phyloP scores from a whole-genome alignment of 2,329 filamentous ascomycete species.

The Apiospora hydei region DNA sequence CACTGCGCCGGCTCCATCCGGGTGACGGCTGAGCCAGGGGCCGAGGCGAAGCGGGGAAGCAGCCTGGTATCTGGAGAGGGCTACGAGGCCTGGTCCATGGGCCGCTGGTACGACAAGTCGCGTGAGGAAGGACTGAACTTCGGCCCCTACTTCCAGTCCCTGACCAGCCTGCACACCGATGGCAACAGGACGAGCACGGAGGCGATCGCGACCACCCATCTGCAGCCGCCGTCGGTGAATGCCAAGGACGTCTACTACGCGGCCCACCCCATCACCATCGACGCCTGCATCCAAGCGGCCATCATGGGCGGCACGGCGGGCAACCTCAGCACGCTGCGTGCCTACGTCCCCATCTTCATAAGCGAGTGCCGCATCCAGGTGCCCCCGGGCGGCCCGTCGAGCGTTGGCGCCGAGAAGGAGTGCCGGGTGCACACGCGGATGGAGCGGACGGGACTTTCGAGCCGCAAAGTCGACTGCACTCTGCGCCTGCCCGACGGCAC shows the following conservation, averaged over 20 bases:
- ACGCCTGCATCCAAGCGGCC: slow-evolving; percentile 27
- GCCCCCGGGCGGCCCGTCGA: not conserved
- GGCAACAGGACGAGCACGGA: slow-evolving; percentile 28
- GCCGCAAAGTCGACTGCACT: slow-evolving; percentile 25
- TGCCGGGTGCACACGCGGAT: slow-evolving; percentile 25
- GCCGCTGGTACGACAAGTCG: slow-evolving; percentile 29
- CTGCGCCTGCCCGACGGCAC: slow-evolving; percentile 26
- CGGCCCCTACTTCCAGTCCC: slow-evolving; percentile 26
- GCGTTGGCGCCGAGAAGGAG: no score
- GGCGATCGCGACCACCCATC: slow-evolving; percentile 28
- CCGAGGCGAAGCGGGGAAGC: not conserved
- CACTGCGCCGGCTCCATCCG: slow-evolving; percentile 30
- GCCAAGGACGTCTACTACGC: slow-evolving; percentile 29
- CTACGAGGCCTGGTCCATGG: not conserved
- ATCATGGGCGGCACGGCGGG: slow-evolving; percentile 28
- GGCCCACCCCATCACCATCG: slow-evolving; percentile 29
- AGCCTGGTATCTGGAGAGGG: not conserved
- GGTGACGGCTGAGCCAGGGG: not conserved
- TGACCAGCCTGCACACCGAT: slow-evolving; percentile 25
- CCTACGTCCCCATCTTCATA: slow-evolving; percentile 27
- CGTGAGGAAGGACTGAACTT: slow-evolving; percentile 26
- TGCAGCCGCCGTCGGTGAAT: slow-evolving; percentile 20
- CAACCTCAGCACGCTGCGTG: slow-evolving; percentile 22
- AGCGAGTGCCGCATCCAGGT: not conserved
- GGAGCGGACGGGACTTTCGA: slow-evolving; percentile 27